Percentiles rank a stretch among this genome's conserved stretches.
phyloP scores from a whole-genome alignment of 495 filamentous ascomycete species.

The Hyphodiscus hymeniophilus region DNA sequence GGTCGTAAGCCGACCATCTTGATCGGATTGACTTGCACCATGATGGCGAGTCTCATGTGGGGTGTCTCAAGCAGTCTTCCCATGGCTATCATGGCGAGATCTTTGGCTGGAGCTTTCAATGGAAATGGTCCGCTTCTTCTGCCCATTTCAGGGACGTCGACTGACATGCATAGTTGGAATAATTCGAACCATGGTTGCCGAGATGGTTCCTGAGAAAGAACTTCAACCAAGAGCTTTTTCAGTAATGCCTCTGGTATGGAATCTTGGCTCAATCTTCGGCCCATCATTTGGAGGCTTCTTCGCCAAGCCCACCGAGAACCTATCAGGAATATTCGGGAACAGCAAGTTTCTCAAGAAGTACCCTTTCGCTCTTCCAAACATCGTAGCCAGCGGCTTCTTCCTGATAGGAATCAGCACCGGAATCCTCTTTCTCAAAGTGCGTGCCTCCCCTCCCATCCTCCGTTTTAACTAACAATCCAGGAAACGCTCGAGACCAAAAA shows the following conservation, averaged over 20 bases:
- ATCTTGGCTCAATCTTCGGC: constrained; percentile 77
- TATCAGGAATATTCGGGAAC: constrained; percentile 56
- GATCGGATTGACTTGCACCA: constrained; percentile 59
- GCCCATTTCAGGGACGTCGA: background rate
- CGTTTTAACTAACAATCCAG: constrained; percentile 23
- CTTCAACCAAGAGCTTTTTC: constrained; percentile 77
- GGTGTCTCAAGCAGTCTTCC: constrained; percentile 66
- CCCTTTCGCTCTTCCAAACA: constrained; percentile 77
- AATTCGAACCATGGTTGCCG: constrained; percentile 61
- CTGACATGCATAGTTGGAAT: constrained; percentile 43
- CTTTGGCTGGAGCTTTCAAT: constrained; percentile 56
- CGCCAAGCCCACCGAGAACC: constrained; percentile 62
- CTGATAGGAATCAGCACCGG: constrained; percentile 62
- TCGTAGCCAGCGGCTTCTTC: constrained; percentile 66
- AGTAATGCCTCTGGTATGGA: constrained; percentile 79
- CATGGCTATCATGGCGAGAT: constrained; percentile 63
- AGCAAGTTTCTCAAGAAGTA: constrained; percentile 59
- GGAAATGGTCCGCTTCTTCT: constrained; percentile 46
- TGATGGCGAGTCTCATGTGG: constrained; percentile 64
- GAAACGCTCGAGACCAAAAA: constrained; percentile 67
- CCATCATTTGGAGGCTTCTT: constrained; percentile 82
- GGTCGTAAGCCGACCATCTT: constrained; percentile 74
- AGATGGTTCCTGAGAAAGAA: constrained; percentile 73
- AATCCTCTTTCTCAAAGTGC: constrained; percentile 56
- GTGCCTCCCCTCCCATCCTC: background rate